Evolutionary conservation across 176 grass and related monocot genomes (phyloP).

Genomic region (Avena sativa): DNA sequence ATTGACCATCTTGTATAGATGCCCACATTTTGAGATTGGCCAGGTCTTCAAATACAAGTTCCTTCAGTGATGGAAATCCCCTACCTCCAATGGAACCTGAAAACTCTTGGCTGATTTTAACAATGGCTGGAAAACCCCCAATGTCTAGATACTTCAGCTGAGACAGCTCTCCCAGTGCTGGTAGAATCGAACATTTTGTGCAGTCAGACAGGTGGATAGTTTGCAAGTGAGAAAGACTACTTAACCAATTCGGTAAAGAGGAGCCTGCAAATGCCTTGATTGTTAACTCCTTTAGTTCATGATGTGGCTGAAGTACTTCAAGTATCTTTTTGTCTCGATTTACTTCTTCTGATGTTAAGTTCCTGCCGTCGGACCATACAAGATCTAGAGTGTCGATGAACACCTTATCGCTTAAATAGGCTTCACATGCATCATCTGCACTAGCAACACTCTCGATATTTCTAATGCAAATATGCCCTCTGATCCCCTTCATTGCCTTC

Average conservation of each 20-base stretch:
- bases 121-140: conserved; percentile 49
- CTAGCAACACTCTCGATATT: conserved; percentile 62
- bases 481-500: conserved; percentile 51
- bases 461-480: conserved; percentile 57
- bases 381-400: conserved; percentile 59
- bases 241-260: conserved; percentile 71
- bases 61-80: conserved; percentile 67
- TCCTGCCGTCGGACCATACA: conserved; percentile 53
- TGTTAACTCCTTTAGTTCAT: conserved; percentile 61
- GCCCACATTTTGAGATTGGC: conserved; percentile 54
- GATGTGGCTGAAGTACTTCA: conserved; percentile 59
- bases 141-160: conserved; percentile 62
- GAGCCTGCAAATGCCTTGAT: conserved; percentile 58
- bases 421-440: conserved; percentile 55
- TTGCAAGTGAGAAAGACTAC: conserved; percentile 57
- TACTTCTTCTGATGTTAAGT: conserved; percentile 33
- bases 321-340: conserved; percentile 46
- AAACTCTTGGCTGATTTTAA: conserved; percentile 65
- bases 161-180: conserved; percentile 64
- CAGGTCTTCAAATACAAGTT: conserved; percentile 63
- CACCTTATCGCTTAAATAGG: conserved; percentile 55
- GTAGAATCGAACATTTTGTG: conserved; percentile 53
- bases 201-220: conserved; percentile 74
- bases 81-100: conserved; percentile 42
- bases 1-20: conserved; percentile 37